Base-by-base conservation (phyloP, 352 stramenopile species). In the Blastocystis sp. region DNA sequence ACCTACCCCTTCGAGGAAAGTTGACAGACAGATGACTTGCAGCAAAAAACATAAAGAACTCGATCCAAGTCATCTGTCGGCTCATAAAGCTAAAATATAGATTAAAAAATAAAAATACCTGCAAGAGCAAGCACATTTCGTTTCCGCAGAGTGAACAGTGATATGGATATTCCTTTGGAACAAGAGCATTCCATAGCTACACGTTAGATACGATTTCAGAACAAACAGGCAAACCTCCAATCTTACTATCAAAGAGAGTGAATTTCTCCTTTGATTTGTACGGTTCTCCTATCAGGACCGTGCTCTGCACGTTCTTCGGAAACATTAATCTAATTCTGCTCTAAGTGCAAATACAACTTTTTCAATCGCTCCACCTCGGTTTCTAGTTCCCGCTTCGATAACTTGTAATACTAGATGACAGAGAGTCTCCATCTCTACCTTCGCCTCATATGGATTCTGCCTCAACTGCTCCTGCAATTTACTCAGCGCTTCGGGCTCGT, bases 31-130 rank as follows among this genome's bases (percentile, higher is more conserved):
- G 73, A 54, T 20, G 50, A 68, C 5, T 56, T 56, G 26, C 73
- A 85, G 8, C n/a, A 30, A 85, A 85, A 85, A 9, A 85, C 56
- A 65, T 85, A 85, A 13, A 85, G 41, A 43, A 85, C 73, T 20
- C 73, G 47, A 65, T 85, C 73, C 26, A 85, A 68, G 20, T 34
- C 50, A 13, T 26, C 37, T 18, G 37, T 50, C 16, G 73, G 73
- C 11, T 85, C 73, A 41, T 85, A 85, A 34, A 85, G 26, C 73
- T 85, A 68, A 0, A 13, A 0, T 18, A 54, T 3, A 85, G 3
- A 11, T 24, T 20, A 20, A 37, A 20, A 45, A 54, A 6, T 53
- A 69, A 6, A 24, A 54, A 9, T n/a, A 85, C 73, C 53, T 85
- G 73, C 16, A 85, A 2, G 16, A 68, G 16, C 8, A 85, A 53